Evolutionary conservation across 192 early-diverging fungal genomes (phyloP), one percentile per base, ranked within the genome.

Genomic region (Coemansia javaensis): DNA sequence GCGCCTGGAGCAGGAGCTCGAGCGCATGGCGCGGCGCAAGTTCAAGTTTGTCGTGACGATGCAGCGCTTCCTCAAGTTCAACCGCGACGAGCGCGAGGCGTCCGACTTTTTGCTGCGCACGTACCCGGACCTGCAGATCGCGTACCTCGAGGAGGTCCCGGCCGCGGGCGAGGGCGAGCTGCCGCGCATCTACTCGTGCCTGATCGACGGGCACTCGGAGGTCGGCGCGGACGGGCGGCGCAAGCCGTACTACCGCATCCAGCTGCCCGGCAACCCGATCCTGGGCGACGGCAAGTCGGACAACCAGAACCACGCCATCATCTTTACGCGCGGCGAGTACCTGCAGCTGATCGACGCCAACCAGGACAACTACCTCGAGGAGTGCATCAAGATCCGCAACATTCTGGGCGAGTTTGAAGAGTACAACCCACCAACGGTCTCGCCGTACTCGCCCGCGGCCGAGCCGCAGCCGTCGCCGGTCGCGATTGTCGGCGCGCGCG

Each of bases 331-430:
- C 32, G 90, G 90, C 30, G 90, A 93, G 75, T 90, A 89, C 40
- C 24, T 93, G 30, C 87, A 93, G 59, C 64, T 90, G 9, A 80
- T 93, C 22, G 90, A 93, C 50, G 90, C 90, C 15, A 93, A 93
- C 52, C 89, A 91, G 77, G 90, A 93, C 59, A 89, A 93, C 63
- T 93, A 91, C 54, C 75, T 93, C n/a, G 90, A 93, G 47, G 89
- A 91, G 74, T 82, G 84, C 33, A 71, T 93, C 56, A 93, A 93
- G 68, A 87, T 93, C 47, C 78, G 89, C 18, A 89, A 87, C 59
- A 81, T 91, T 6, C 75, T 93, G 5, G 85, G 85, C 18, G 89
- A 93, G 67, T 91, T 93, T 77, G 90, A 90, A 52, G 77, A 82
- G 48, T 80, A 81, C 63, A 81, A 85, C 28, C 79, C 77, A 3